Evolutionary conservation across 1,139 yeast genomes (phyloP).

Genomic region (Hansenula lynferdii): DNA sequence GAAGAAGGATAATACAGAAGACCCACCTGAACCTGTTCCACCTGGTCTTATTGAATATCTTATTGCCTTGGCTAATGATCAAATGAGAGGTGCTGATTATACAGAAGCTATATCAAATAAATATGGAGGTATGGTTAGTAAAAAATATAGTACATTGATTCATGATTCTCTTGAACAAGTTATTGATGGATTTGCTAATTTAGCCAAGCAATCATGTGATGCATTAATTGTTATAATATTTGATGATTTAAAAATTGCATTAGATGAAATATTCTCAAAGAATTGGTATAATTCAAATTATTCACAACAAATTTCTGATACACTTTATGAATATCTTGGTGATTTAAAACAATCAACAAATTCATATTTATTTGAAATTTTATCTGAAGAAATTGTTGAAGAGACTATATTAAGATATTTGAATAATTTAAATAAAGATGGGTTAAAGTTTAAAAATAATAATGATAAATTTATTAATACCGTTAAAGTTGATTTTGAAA

Average conservation of each 20-base stretch:
- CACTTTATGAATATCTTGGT: constrained; percentile 67
- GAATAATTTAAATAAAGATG: constrained; percentile 38
- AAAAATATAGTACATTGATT: constrained; percentile 54
- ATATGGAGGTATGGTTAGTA: constrained; percentile 62
- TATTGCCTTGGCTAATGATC: constrained; percentile 83
- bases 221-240: constrained; percentile 64
- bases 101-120: constrained; percentile 69
- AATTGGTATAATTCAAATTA: constrained; percentile 45
- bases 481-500: constrained; percentile 66
- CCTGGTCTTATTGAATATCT: constrained; percentile 81
- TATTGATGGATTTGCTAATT: constrained; percentile 70
- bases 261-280: constrained; percentile 43
- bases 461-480: constrained; percentile 43
- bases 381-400: constrained; percentile 46
- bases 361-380: constrained; percentile 45
- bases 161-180: constrained; percentile 55
- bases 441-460: constrained; percentile 29
- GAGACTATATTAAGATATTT: constrained; percentile 44
- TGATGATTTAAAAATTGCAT: constrained; percentile 57
- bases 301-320: constrained; percentile 60
- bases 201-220: constrained; percentile 65
- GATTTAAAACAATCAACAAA: constrained; percentile 51
- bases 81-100: constrained; percentile 77
- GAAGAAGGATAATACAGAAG: constrained; percentile 40
- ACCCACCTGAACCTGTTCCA: constrained; percentile 54